These are phyloP conservation scores for Didymella pinodella DNA, from an alignment of 2,329 filamentous ascomycete genomes.

Conservation along the genomic window DNA sequence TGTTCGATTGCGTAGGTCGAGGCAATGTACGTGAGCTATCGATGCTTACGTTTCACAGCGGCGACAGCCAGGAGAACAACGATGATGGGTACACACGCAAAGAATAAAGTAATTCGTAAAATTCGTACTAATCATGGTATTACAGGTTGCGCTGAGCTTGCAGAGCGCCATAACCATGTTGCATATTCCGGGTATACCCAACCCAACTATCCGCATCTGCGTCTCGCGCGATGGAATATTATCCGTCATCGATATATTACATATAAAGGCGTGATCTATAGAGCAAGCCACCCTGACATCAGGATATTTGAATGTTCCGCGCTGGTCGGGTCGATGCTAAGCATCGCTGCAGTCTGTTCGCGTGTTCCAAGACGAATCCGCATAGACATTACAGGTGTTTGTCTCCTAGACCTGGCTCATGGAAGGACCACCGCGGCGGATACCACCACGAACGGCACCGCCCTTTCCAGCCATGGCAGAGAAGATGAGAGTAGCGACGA, in stretches of 20 bases:
- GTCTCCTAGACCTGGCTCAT: conserved; percentile 64
- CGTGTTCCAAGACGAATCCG: conserved; percentile 40
- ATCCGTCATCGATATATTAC: conserved; percentile 20
- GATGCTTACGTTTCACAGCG: no score
- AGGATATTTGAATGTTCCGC: not conserved
- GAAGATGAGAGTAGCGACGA: conserved; percentile 63
- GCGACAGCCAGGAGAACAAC: not conserved
- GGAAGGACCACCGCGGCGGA: conserved; percentile 56
- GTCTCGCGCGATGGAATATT: conserved; percentile 15
- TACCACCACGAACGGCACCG: conserved; percentile 55
- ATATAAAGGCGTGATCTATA: conserved; percentile 15
- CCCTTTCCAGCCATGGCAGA: conserved; percentile 64
- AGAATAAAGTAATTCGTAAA: conserved; percentile 2
- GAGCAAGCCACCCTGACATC: not conserved
- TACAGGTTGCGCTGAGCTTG: conserved; percentile 7
- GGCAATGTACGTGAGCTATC: no score
- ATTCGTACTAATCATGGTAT: conserved; percentile 20
- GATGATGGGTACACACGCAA: no score
- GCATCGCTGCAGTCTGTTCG: conserved; percentile 26
- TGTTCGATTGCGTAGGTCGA: no score
- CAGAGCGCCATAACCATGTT: conserved; percentile 7
- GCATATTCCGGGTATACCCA: conserved; percentile 6
- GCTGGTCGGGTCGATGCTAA: conserved; percentile 8
- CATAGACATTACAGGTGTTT: conserved; percentile 34
- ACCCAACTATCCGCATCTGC: conserved; percentile 4